These are phyloP conservation scores for Aspergillus spinulosporus DNA, from an alignment of 2,329 filamentous ascomycete species.

Conservation along the genomic window DNA sequence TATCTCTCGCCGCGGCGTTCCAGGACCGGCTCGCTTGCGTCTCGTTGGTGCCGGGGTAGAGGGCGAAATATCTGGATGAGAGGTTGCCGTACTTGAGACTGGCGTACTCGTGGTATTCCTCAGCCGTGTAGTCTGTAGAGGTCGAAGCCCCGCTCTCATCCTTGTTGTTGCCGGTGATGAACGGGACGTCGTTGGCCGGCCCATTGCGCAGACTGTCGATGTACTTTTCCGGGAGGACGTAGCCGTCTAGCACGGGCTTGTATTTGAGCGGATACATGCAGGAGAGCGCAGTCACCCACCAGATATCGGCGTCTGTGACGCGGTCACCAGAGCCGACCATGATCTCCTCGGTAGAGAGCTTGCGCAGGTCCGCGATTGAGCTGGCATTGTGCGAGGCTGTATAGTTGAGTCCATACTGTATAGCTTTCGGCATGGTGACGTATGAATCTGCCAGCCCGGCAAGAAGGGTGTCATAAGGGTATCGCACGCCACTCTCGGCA, in stretches of 20 bases:
- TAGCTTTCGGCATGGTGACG: slow-evolving; percentile 30
- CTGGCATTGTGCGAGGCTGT: slow-evolving; percentile 27
- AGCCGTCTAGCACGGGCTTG: slow-evolving; percentile 30
- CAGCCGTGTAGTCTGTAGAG: slow-evolving; percentile 26
- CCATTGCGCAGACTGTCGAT: slow-evolving; percentile 28
- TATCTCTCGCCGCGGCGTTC: slow-evolving; percentile 31
- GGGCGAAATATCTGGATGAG: slow-evolving; percentile 27
- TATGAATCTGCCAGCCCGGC: slow-evolving; percentile 34
- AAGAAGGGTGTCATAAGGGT: slow-evolving; percentile 31
- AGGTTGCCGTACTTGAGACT: slow-evolving; percentile 36
- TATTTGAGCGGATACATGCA: slow-evolving; percentile 31
- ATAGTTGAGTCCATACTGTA: slow-evolving; percentile 29
- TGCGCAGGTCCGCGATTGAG: slow-evolving; percentile 26
- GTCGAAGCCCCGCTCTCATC: slow-evolving; percentile 33
- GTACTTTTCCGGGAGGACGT: slow-evolving; percentile 31
- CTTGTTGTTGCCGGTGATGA: slow-evolving; percentile 40
- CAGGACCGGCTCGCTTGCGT: slow-evolving; percentile 26
- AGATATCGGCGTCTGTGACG: slow-evolving; percentile 23
- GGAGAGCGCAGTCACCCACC: slow-evolving; percentile 33
- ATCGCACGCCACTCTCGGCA: slow-evolving; percentile 33
- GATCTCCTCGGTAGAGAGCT: slow-evolving; percentile 26
- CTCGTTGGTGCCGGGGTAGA: slow-evolving; percentile 29
- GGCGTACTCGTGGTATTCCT: slow-evolving; percentile 29
- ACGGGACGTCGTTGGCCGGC: slow-evolving; percentile 37
- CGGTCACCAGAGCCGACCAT: slow-evolving; percentile 29